Conservation (phyloP, 441 rosid genomes). For the Jatropha podagrica region DNA sequence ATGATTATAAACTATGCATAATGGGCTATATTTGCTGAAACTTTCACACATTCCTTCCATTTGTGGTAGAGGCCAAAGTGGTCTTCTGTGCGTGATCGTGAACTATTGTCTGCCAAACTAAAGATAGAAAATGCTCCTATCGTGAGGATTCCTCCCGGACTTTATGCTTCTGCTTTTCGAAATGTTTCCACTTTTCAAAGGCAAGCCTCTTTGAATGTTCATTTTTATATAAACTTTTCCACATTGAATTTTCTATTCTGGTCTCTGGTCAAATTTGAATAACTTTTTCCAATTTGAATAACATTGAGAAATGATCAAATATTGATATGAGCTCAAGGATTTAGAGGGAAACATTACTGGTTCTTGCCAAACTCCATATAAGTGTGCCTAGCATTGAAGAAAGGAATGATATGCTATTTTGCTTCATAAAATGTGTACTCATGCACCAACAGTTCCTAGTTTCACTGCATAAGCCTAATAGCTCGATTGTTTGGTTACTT, state of each 20-base stretch:
- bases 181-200: conserved; percentile 69
- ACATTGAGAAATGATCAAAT: background rate
- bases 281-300: background rate
- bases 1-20: conserved; percentile 9
- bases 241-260: background rate
- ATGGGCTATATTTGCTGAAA: conserved; percentile 14
- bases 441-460: background rate
- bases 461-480: background rate
- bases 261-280: background rate
- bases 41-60: conserved; percentile 22
- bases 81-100: conserved; percentile 58
- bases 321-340: background rate
- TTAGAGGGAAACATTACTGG: background rate
- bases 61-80: conserved; percentile 49
- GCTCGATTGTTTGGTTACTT: background rate
- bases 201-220: conserved; percentile 27
- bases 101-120: conserved; percentile 54
- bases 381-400: background rate
- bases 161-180: conserved; percentile 52
- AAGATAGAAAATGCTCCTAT: conserved; percentile 57
- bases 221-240: background rate
- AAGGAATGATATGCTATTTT: background rate
- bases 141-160: conserved; percentile 33
- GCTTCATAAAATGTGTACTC: background rate
- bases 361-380: background rate